Evolutionary conservation across 495 filamentous ascomycete genomes (phyloP), one percentile per base, ranked within the genome.

Genomic region (Penicillium pancosmium): DNA sequence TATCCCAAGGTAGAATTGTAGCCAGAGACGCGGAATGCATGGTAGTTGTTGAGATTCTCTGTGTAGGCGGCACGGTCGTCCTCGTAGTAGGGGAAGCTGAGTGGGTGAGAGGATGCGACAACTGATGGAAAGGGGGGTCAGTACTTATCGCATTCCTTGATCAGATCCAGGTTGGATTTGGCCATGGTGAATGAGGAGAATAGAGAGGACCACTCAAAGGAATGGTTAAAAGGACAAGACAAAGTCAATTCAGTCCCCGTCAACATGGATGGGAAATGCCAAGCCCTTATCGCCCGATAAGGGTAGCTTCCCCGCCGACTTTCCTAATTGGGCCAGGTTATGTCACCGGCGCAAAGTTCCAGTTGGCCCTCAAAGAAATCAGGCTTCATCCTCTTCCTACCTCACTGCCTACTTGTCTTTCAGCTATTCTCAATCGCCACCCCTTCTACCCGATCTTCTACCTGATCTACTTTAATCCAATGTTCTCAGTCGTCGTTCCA

Each of bases 71-170:
- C 66, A 40, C 82, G 81, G 54, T 86, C 75, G 48, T 75, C 78
- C 34, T 86, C 77, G 40, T 79, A 76, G 66, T 91, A 86, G 5
- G 89, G 88, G 68, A 91, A 91, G 68, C 88, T 91, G 51, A 38
- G 15, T 27, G 49, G 35, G 41, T 65, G 27, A 62, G 63, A 60
- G 31, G 50, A 27, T 11, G 46, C 21, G 21, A 18, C 16, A 18
- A 33, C 23, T 13, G 19, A n/a, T 4, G n/a, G 31, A 9, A 19
- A 31, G 43, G 36, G 21, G 11, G 36, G 11, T 71, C 34, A 53
- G 31, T 68, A 90, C 88, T 74, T 81, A 77, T 92, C 88, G 62
- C 81, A 86, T 68, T 86, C 83, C 31, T 76, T 60, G 36, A 86
- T 63, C 15, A 87, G 70, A 16, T 86, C 80, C 6, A 86, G 66